A percentile compares a stretch with the other conserved stretches of the same genome.
Conservation (phyloP, 352 stramenopile genomes). For the Phytophthora europaea region DNA sequence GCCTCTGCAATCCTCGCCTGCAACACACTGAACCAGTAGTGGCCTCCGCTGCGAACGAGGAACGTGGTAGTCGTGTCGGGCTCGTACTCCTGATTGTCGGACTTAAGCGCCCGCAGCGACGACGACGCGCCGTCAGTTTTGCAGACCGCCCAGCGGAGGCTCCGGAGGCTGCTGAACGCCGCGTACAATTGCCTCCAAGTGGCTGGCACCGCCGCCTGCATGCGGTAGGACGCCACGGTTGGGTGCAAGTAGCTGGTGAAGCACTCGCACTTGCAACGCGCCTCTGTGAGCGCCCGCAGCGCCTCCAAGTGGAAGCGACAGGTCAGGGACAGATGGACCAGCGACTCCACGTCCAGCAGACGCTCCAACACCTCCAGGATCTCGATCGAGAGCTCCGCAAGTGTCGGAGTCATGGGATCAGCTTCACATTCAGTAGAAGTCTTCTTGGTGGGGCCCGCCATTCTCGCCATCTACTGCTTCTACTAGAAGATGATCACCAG, state of each 20-base stretch:
- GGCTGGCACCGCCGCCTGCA: constrained; percentile 62
- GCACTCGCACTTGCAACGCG: constrained; percentile 74
- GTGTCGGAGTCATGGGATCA: background rate
- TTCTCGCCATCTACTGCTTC: too few relatives aligned
- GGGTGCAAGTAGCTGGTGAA: constrained; percentile 66
- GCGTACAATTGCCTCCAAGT: constrained; percentile 72
- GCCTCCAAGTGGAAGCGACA: constrained; percentile 19
- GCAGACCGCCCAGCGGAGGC: constrained; percentile 57
- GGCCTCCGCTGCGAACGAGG: constrained; percentile 68
- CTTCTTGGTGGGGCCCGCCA: too few relatives aligned
- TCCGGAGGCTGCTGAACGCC: constrained; percentile 48
- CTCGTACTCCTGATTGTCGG: constrained; percentile 79
- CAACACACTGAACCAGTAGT: constrained; percentile 82
- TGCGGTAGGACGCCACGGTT: constrained; percentile 74
- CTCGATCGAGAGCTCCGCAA: constrained; percentile 52
- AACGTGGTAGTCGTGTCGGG: constrained; percentile 48
- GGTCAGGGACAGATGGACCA: constrained; percentile 54
- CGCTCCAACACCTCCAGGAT: constrained; percentile 45
- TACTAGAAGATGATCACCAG: background rate
- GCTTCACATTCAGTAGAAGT: too few relatives aligned
- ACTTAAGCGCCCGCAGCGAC: constrained; percentile 66
- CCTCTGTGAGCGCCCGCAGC: constrained; percentile 28
- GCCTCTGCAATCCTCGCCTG: constrained; percentile 45
- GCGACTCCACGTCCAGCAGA: constrained; percentile 46
- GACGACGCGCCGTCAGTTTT: constrained; percentile 56